Base-by-base conservation (phyloP, 768 basidiomycete species). In the Rhizopogon vulgaris region DNA sequence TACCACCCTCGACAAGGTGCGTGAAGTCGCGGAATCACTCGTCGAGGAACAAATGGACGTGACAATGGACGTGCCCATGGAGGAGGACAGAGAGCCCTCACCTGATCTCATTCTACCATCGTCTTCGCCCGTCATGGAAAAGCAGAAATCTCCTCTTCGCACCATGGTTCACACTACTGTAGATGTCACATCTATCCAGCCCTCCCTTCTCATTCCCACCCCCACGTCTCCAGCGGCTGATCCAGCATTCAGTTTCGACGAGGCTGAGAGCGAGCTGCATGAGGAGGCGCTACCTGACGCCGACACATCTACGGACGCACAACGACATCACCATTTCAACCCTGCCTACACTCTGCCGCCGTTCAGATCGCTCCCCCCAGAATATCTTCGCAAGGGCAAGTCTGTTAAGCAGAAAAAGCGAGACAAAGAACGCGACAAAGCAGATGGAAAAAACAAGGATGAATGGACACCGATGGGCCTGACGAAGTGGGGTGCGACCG, bases 401-500 rank as follows among this genome's bases (percentile, higher is more conserved):
- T 64, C 72, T 12, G 66, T 67, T 4, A 80, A 76, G 52, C 73
- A 75, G 41, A 73, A 75, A 46, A 78, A 81, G 57, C 80, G 76
- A 36, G 80, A 80, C 3, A 76, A 78, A 17, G 71, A 69, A 58
- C 67, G 59, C 60, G 75, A 56, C 71, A 52, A 73, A 34, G 14
- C 32, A 18, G 70, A 65, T 62, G 66, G 58, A 73, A 79, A 75
- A 56, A 66, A 67, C 22, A 76, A 68, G 54, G 82, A 85, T 17
- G 88, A 88, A 28, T 83, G 79, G 73, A 58, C 71, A 18, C 81
- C 85, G 8, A 69, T 87, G 64, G 86, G 87, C 32, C 63, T 85
- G 43, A 78, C 76, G 52, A 78, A 73, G 65, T 92, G 90, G 90
- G 77, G 82, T 24, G 88, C 87, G 2, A 73, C 76, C n/a, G 66